Conservation (phyloP, 805 yeast genomes). For the Sugiyamaella boreocaroliniensis region DNA sequence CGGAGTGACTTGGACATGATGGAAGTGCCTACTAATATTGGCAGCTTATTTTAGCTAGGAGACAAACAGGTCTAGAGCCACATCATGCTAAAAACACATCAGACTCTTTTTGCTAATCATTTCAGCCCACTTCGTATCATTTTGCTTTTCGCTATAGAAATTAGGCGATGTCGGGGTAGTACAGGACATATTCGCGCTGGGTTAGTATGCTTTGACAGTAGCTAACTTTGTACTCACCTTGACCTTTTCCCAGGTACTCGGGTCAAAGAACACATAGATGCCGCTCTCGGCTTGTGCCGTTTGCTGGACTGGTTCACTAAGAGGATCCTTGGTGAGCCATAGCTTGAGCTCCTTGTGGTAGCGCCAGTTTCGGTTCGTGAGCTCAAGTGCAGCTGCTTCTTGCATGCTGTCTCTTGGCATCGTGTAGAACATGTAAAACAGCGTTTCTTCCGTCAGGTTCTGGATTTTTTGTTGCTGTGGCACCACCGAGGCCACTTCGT, state of each 20-base stretch:
- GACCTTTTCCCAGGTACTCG: constrained; percentile 91
- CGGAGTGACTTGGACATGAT: too few species aligned
- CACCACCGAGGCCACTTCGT: constrained; percentile 36
- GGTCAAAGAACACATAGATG: constrained; percentile 89
- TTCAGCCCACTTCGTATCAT: too few species aligned
- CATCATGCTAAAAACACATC: too few species aligned
- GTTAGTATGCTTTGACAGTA: not conserved
- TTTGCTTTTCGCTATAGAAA: not conserved
- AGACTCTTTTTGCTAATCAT: too few species aligned
- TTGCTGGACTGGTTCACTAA: constrained; percentile 76
- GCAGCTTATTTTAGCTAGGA: too few species aligned
- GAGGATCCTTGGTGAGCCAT: constrained; percentile 93
- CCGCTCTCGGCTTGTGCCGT: constrained; percentile 87
- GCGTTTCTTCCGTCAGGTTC: constrained; percentile 77
- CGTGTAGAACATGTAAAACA: constrained; percentile 88
- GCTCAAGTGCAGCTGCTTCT: constrained; percentile 87
- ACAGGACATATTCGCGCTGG: constrained; percentile 49
- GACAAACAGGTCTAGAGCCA: too few species aligned
- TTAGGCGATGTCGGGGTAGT: constrained; percentile 57
- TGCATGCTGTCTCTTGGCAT: constrained; percentile 90
- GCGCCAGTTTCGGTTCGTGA: constrained; percentile 91
- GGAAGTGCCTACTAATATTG: too few species aligned
- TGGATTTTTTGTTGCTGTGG: constrained; percentile 40
- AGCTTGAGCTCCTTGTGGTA: constrained; percentile 92
- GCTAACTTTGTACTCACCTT: constrained; percentile 30